Evolutionary conservation across 257 asterid species (phyloP), one percentile per base, ranked within the genome.

Genomic region (Coffea canephora): DNA sequence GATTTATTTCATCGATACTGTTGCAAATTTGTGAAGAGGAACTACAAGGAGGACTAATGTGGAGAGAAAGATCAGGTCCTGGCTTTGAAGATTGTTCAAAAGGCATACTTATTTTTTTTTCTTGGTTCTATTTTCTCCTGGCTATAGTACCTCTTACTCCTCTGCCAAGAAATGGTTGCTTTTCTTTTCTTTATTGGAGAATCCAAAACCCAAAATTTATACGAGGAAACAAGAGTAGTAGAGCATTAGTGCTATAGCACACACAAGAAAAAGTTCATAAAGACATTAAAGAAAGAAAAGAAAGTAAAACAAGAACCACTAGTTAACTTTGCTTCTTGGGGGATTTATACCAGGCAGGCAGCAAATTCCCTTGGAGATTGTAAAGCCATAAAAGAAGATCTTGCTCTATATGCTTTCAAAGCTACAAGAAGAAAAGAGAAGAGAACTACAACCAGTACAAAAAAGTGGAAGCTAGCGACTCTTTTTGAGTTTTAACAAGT

Each of bases 61-160:
- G 81, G 83, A 94, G 98, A 25, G 98, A 94, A 68, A 94, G 97
- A 92, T 94, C 98, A 13, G 97, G 98, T 5, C 80, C 82, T 68
- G 61, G 78, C 39, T 83, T 84, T 27, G 91, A 78, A 59, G 84
- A 82, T 9, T 85, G 41, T 83, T 91, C 98, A 81, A 84, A 72
- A 82, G 90, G 92, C 85, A 87, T 87, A 84, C n/a, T 79, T 48
- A 11, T 61, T 25, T 46, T 3, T 6, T 77, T 59, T 39, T 12
- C 1, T 55, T 55, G n/a, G 64, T 55, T 18, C 25, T 55, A 55
- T 18, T 59, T 74, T 2, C 55, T 65, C 54, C 75, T 13, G 46
- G 73, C 75, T 73, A 62, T 65, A 65, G 70, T 31, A 11, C 27
- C 34, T 66, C 45, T 73, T 72, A 48, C 76, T 27, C 71, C 62